Base-by-base conservation (phyloP, 129 eudicot genomes). In the Scalesia atractyloides region DNA sequence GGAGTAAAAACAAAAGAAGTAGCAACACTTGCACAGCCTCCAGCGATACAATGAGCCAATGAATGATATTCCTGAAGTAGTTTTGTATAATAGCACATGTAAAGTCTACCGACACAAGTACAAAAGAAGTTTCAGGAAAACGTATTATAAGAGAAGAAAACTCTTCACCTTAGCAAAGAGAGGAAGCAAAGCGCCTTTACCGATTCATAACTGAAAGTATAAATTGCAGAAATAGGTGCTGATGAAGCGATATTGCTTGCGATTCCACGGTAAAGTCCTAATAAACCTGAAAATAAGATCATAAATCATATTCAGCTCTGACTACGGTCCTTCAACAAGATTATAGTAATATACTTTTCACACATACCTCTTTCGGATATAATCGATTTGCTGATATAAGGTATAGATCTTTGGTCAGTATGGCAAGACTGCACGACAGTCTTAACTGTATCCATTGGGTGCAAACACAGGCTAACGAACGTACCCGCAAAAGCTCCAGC, bases 1-100 rank as follows among this genome's bases (percentile, higher is more conserved):
- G 98, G 98, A 74, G 98, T 94, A 73, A 94, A 94, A 68, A 94
- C 77, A 72, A 94, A 83, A 57, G 98, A 94, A 44, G 98, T 94
- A 67, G 98, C 97, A 71, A 94, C 81, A 73, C 98, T 94, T 79
- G 98, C 98, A 82, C 91, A 87, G 20, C 96, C 98, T 72, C 98
- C 98, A 57, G 93, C 97, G 37, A 82, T 63, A 75, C 98, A 94
- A 77, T 87, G 96, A 51, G 89, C 98, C 79, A 94, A 76, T 36
- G 97, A 90, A 7, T 90, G 91, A 78, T 86, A 82, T 70, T 90
- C 98, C 98, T 94, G 89, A 78, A 68, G 7, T 33, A 49, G 47
- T 51, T 50, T 54, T 41, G 43, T 60, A 14, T 19, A 30, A 60
- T 26, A 26, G 17, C 66, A 26, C 43, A 33, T 62, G 67, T 3